Evolutionary conservation across 257 asterid genomes (phyloP).

Genomic region (Datura wrightii): DNA sequence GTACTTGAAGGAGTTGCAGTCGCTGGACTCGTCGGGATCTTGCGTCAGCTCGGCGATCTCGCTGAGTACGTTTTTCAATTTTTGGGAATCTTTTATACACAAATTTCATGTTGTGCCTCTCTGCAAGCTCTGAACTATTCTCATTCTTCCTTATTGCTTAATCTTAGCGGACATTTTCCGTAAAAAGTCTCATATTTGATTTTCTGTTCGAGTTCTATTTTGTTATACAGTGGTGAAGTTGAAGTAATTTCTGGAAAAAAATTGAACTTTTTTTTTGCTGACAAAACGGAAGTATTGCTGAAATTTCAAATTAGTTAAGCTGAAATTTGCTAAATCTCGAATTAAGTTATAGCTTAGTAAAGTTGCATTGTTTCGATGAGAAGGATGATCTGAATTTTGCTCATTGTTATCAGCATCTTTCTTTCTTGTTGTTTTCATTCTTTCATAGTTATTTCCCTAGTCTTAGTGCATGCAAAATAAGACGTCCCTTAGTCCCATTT

Average conservation of each 20-base stretch:
- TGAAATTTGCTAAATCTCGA: background rate
- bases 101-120: background rate
- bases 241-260: slow-evolving; percentile 11
- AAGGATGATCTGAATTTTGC: background rate
- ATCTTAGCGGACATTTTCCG: background rate
- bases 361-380: background rate
- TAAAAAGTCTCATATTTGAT: background rate
- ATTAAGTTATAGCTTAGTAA: background rate
- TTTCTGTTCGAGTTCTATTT: background rate
- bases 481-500: background rate
- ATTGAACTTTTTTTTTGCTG: background rate
- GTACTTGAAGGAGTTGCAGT: slow-evolving; percentile 82
- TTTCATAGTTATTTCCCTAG: background rate
- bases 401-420: background rate
- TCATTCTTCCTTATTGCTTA: slow-evolving; percentile 8
- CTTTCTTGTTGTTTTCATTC: background rate
- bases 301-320: background rate
- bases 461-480: background rate
- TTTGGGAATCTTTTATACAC: background rate
- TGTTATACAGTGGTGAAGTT: background rate
- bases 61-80: slow-evolving; percentile 63
- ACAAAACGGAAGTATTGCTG: background rate
- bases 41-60: slow-evolving; percentile 96
- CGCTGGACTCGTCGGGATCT: slow-evolving; percentile 85
- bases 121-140: background rate